Evolutionary conservation across 495 filamentous ascomycete species (phyloP).

Genomic region (Penicillium cosmopolitanum): DNA sequence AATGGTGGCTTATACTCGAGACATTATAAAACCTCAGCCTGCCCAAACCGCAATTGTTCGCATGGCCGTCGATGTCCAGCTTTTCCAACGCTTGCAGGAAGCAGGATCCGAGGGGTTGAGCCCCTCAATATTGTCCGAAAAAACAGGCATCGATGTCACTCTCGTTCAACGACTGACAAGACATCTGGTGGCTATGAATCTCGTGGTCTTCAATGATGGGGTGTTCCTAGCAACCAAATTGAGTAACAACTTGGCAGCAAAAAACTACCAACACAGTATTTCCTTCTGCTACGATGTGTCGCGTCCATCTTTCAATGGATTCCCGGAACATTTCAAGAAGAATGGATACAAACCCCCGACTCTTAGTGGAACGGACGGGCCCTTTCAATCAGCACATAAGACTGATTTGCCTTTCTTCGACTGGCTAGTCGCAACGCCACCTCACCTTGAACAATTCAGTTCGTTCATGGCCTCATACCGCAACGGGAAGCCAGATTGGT

Average conservation of each 20-base stretch:
- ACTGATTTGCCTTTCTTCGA: conserved; percentile 32
- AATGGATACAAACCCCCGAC: conserved; percentile 33
- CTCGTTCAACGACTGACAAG: conserved; percentile 31
- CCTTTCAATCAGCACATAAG: conserved; percentile 36
- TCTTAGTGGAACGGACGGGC: conserved; percentile 25
- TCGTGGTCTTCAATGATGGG: conserved; percentile 23
- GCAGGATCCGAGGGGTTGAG: conserved; percentile 28
- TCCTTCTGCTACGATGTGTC: conserved; percentile 31
- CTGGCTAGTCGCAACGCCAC: conserved; percentile 29
- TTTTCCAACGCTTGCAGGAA: conserved; percentile 39
- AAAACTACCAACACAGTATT: conserved; percentile 33
- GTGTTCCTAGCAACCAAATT: conserved; percentile 23
- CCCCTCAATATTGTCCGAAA: conserved; percentile 26
- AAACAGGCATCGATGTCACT: conserved; percentile 29
- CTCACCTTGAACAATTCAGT: conserved; percentile 27
- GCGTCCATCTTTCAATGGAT: conserved; percentile 28
- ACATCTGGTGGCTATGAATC: conserved; percentile 33
- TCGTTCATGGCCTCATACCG: conserved; percentile 48
- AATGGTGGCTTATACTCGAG: too few relatives aligned
- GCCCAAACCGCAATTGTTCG: conserved; percentile 42
- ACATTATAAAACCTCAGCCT: conserved; percentile 24
- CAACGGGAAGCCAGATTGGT: conserved; percentile 48
- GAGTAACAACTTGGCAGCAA: conserved; percentile 29
- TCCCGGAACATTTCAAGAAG: conserved; percentile 35
- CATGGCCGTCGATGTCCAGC: conserved; percentile 35